A percentile compares a stretch with the other conserved stretches of the same genome.
These are phyloP conservation scores for Pseudonitzschia multiseries DNA, from an alignment of 108 stramenopile genomes.

Conservation along the genomic window DNA sequence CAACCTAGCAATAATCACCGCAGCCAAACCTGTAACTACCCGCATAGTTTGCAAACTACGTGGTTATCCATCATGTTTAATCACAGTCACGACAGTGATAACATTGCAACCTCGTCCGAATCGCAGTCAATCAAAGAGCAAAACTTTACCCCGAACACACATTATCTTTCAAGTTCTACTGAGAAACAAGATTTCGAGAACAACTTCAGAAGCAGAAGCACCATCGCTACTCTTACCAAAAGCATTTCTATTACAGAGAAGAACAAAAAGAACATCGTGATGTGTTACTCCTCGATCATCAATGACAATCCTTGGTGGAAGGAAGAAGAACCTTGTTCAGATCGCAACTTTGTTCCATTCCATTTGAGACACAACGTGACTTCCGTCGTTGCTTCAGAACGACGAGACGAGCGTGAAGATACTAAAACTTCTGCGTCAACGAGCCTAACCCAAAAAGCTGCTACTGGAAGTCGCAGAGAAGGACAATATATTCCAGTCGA, in stretches of 20 bases:
- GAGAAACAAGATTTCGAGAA: neutral
- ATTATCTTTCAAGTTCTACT: neutral
- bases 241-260: neutral
- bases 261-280: neutral
- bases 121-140: neutral
- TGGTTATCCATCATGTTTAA: neutral
- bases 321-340: neutral
- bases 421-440: too few relatives aligned
- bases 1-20: neutral
- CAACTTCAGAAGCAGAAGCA: neutral
- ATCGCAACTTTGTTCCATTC: neutral
- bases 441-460: too few relatives aligned
- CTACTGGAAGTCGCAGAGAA: neutral
- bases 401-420: neutral
- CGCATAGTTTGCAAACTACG: neutral
- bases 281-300: neutral
- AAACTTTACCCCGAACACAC: neutral
- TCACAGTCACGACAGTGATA: neutral
- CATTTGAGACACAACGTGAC: too few relatives aligned
- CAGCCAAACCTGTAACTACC: neutral
- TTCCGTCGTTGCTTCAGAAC: neutral
- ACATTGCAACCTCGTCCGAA: neutral
- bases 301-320: neutral
- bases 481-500: neutral
- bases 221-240: neutral